These are phyloP conservation scores for Exobasidium rhododendri DNA, from an alignment of 1,284 basidiomycete species.

Conservation along the genomic window DNA sequence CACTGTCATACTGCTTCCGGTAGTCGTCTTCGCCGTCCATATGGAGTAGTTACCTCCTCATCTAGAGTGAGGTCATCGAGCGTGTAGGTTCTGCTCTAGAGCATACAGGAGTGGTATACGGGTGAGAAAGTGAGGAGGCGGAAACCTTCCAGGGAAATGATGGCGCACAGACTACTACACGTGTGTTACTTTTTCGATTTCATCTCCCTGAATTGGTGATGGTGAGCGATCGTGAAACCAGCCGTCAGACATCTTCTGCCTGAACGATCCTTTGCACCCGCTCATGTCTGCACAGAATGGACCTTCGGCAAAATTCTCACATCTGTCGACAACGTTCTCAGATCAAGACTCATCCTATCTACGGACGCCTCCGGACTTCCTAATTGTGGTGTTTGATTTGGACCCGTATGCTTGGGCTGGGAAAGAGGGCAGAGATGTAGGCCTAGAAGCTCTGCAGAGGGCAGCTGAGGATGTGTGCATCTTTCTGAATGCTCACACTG, in stretches of 20 bases:
- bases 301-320: not conserved
- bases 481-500: conserved; percentile 88
- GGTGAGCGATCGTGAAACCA: too few species aligned
- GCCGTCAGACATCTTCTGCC: too few species aligned
- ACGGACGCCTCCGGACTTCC: conserved; percentile 24
- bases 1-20: conserved; percentile 1
- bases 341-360: conserved; percentile 7
- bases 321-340: not conserved
- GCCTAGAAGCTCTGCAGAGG: conserved; percentile 28
- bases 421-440: conserved; percentile 11
- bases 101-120: too few species aligned
- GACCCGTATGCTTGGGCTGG: conserved; percentile 38
- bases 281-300: not conserved
- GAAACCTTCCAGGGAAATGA: too few species aligned
- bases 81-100: too few species aligned
- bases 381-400: conserved; percentile 48
- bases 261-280: too few species aligned
- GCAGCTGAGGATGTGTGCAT: conserved; percentile 50
- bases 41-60: not conserved
- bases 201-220: too few species aligned
- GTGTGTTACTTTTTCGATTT: conserved; percentile 1
- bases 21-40: not conserved
- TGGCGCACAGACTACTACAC: too few species aligned
- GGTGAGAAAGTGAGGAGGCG: too few species aligned
- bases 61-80: not conserved